A percentile compares a stretch with the other conserved stretches of the same genome.
These are phyloP conservation scores for Claviceps sp. DNA, from an alignment of 2,329 filamentous ascomycete species.

Conservation along the genomic window DNA sequence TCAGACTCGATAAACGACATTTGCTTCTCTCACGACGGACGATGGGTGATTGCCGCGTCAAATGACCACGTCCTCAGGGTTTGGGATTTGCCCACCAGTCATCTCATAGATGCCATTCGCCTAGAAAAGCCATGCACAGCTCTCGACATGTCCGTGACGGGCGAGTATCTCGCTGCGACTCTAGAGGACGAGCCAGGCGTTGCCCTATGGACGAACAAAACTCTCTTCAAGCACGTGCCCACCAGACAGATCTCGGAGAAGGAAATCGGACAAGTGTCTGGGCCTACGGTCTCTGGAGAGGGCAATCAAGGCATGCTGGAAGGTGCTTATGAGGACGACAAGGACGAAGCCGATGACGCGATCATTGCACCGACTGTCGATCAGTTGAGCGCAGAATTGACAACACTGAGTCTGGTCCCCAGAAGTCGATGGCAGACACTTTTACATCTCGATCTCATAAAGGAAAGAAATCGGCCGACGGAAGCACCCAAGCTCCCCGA, in stretches of 20 bases:
- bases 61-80: constrained; percentile 69
- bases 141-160: constrained; percentile 75
- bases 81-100: constrained; percentile 92
- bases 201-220: constrained; percentile 92
- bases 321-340: constrained; percentile 52
- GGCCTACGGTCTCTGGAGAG: constrained; percentile 71
- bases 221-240: constrained; percentile 77
- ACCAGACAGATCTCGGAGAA: constrained; percentile 73
- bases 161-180: constrained; percentile 87
- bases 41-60: constrained; percentile 84
- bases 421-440: constrained; percentile 90
- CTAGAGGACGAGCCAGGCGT: constrained; percentile 73
- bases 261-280: constrained; percentile 50
- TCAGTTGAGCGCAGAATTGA: constrained; percentile 69
- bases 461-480: constrained; percentile 85
- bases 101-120: constrained; percentile 84
- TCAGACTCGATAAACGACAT: constrained; percentile 63
- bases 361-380: constrained; percentile 48
- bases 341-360: constrained; percentile 38
- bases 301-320: constrained; percentile 63
- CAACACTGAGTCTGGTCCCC: constrained; percentile 80
- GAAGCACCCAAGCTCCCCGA: constrained; percentile 85
- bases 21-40: constrained; percentile 81
- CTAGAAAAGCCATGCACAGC: constrained; percentile 68
- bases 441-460: constrained; percentile 81